Evolutionary conservation across 176 grass and related monocot species (phyloP).

Genomic region (Paspalum vaginatum): DNA sequence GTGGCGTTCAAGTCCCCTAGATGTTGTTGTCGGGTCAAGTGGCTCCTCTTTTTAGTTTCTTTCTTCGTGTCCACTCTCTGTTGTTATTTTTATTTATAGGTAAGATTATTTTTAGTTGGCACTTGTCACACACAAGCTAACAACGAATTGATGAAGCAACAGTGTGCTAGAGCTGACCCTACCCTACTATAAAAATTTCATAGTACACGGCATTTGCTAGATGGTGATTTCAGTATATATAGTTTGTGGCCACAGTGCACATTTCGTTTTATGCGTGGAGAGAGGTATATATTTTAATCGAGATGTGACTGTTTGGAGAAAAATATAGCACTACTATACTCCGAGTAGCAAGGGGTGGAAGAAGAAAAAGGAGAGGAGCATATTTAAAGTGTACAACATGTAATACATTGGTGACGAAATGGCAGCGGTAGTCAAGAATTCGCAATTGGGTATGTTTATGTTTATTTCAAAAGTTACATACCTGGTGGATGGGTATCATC

Average conservation of each 20-base stretch:
- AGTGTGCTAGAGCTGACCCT: constrained; percentile 27
- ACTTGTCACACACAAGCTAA: constrained; percentile 30
- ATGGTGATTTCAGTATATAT: no score
- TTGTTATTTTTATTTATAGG: neutral
- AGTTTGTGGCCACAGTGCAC: neutral
- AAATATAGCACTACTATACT: neutral
- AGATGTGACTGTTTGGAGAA: neutral
- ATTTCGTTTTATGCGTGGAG: neutral
- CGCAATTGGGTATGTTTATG: neutral
- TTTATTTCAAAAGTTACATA: neutral
- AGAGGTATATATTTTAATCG: neutral
- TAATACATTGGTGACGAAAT: neutral
- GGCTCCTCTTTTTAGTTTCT: neutral
- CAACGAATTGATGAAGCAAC: neutral
- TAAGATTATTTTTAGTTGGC: constrained; percentile 9
- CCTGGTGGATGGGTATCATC: neutral
- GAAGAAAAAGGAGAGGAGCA: no score
- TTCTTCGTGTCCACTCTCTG: neutral
- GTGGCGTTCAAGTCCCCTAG: constrained; percentile 56
- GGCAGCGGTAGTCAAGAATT: neutral
- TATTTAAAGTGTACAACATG: no score
- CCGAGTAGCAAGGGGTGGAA: no score
- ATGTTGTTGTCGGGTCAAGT: constrained; percentile 58
- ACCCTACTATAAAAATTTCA: neutral
- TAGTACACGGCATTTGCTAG: no score